Percentiles rank a stretch among this genome's conserved stretches.
Evolutionary conservation across 1,284 basidiomycete genomes (phyloP).

Genomic region (Trichosporon sp.): DNA sequence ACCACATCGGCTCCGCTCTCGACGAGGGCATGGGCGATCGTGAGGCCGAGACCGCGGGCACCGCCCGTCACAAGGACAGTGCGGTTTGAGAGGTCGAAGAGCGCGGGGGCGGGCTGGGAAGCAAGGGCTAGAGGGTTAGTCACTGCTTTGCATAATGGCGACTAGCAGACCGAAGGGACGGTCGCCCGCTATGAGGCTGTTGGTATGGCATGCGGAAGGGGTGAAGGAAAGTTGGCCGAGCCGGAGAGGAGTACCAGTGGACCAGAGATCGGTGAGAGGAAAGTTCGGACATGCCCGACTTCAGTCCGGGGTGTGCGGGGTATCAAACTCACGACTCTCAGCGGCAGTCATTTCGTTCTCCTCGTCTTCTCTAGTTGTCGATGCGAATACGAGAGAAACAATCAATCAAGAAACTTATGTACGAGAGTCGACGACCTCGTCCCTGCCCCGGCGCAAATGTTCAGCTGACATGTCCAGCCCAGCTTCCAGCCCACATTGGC

Average conservation of each 20-base stretch:
- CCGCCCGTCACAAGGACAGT: conserved; percentile 71
- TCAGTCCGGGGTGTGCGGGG: background rate
- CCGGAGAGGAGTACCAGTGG: background rate
- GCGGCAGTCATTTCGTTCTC: background rate
- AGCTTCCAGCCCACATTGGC: too few species aligned
- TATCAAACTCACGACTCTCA: background rate
- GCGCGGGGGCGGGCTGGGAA: conserved; percentile 2
- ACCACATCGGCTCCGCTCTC: conserved; percentile 74
- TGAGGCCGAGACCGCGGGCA: conserved; percentile 70
- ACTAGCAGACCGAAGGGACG: too few species aligned
- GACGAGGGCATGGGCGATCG: conserved; percentile 66
- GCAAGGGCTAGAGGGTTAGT: conserved; percentile 4
- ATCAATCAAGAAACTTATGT: background rate
- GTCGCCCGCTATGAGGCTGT: too few species aligned
- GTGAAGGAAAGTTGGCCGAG: too few species aligned
- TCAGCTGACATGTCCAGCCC: background rate
- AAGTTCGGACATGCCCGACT: background rate
- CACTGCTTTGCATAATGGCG: too few species aligned
- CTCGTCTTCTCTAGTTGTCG: background rate
- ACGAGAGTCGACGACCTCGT: background rate
- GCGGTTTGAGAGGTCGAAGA: conserved; percentile 62
- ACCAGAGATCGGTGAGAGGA: background rate
- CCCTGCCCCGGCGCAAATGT: background rate
- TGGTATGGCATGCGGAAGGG: too few species aligned
- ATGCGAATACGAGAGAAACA: background rate